Conservation (phyloP, 306 rosid species). For the Ochetophila trinervis region DNA sequence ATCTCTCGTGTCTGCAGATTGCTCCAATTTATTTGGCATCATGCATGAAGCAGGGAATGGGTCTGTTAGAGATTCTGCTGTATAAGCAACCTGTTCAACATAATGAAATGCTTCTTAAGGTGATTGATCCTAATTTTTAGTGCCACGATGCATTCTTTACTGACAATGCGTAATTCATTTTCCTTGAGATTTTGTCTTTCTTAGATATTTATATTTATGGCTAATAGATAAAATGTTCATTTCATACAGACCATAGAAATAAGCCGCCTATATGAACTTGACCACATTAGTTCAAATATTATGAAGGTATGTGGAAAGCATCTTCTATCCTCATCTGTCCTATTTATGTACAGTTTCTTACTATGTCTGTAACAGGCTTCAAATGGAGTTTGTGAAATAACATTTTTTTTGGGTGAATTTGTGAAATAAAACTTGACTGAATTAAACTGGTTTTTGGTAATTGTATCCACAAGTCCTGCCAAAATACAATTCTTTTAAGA, state of each 20-base stretch:
- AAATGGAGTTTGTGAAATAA: slow-evolving; percentile 2
- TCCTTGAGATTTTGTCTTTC: slow-evolving; percentile 8
- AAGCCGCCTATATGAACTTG: slow-evolving; percentile 80
- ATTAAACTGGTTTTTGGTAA: background rate
- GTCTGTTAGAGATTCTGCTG: slow-evolving; percentile 72
- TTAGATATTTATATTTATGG: slow-evolving; percentile 23
- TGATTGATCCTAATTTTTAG: slow-evolving; percentile 25
- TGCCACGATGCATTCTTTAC: slow-evolving; percentile 20
- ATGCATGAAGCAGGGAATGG: slow-evolving; percentile 91
- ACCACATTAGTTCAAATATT: slow-evolving; percentile 61
- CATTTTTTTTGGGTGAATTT: no score
- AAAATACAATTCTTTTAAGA: background rate
- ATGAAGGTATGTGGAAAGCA: slow-evolving; percentile 60
- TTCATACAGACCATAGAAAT: slow-evolving; percentile 78
- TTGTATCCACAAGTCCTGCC: background rate
- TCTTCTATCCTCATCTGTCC: background rate
- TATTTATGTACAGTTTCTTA: background rate
- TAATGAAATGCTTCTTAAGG: slow-evolving; percentile 76
- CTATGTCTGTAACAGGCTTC: background rate
- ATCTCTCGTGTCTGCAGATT: slow-evolving; percentile 54
- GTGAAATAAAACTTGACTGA: background rate
- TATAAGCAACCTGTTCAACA: slow-evolving; percentile 71
- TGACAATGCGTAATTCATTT: background rate
- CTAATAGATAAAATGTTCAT: slow-evolving; percentile 22
- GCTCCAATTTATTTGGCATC: slow-evolving; percentile 96